Conservation (phyloP, 2,329 filamentous ascomycete species). For the Myriosclerotinia scirpicola region DNA sequence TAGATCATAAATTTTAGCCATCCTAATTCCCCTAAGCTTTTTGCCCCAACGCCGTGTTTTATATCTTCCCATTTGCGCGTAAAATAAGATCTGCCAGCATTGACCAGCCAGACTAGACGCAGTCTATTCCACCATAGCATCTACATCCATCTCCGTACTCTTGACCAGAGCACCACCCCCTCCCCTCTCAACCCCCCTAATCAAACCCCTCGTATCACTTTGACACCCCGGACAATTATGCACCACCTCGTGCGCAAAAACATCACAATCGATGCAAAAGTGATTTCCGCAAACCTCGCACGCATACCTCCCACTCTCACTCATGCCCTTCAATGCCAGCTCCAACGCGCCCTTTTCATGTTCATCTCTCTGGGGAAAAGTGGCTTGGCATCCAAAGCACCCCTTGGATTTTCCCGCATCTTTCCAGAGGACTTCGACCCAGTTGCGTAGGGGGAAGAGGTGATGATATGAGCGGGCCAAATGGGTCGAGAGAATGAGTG, state of each 20-base stretch:
- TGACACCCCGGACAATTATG: slow-evolving; percentile 93
- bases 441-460: slow-evolving; percentile 85
- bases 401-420: slow-evolving; percentile 56
- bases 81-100: neutral
- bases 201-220: slow-evolving; percentile 31
- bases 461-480: slow-evolving; percentile 92
- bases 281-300: slow-evolving; percentile 85
- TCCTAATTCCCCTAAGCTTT: neutral
- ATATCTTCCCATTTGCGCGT: neutral
- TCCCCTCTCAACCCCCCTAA: neutral
- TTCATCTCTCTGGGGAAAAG: slow-evolving; percentile 29
- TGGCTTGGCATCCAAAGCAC: slow-evolving; percentile 75
- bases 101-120: neutral
- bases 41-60: slow-evolving; percentile 3
- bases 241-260: slow-evolving; percentile 89
- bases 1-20: neutral
- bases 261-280: slow-evolving; percentile 97
- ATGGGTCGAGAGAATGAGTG: slow-evolving; percentile 91
- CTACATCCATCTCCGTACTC: neutral
- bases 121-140: slow-evolving; percentile 21
- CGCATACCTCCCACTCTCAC: slow-evolving; percentile 83
- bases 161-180: neutral
- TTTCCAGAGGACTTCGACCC: slow-evolving; percentile 85
- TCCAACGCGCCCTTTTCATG: slow-evolving; percentile 38
- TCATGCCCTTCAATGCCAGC: slow-evolving; percentile 60